These are phyloP conservation scores for Fusarium pseudograminearum DNA, from an alignment of 2,329 filamentous ascomycete genomes.

Conservation along the genomic window DNA sequence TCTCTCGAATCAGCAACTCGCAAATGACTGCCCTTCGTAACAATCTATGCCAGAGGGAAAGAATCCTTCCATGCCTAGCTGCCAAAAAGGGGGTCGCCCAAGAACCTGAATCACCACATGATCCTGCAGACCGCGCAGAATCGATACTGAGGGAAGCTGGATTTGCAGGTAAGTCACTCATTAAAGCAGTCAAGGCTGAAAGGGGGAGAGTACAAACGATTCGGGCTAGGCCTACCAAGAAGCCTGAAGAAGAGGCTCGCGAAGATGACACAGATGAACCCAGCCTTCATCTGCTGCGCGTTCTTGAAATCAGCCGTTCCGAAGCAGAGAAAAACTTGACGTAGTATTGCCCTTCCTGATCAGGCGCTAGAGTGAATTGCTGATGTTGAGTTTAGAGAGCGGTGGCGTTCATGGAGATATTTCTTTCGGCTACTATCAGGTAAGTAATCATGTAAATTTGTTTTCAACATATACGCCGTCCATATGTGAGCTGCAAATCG, in stretches of 20 bases:
- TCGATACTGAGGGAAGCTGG: not conserved
- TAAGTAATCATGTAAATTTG: not conserved
- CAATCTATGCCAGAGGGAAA: slow-evolving; percentile 17
- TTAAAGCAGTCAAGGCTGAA: not conserved
- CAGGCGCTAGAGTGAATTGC: not conserved
- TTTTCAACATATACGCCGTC: too few relatives aligned
- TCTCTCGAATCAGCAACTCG: not conserved
- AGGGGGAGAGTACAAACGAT: too few relatives aligned
- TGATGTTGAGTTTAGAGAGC: not conserved
- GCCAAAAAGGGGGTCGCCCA: not conserved
- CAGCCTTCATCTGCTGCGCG: not conserved
- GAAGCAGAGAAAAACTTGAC: not conserved
- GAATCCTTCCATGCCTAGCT: not conserved
- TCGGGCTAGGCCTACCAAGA: not conserved
- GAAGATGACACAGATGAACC: not conserved
- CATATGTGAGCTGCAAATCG: not conserved
- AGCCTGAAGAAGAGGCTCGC: not conserved
- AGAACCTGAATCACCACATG: not conserved
- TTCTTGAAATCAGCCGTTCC: not conserved
- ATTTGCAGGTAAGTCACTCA: not conserved
- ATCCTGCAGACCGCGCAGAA: not conserved
- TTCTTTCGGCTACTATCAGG: not conserved
- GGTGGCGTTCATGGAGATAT: not conserved
- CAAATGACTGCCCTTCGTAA: not conserved
- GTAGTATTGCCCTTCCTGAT: not conserved